Evolutionary conservation across 2,329 filamentous ascomycete genomes (phyloP).

Genomic region (Scortechinia acanthostroma): DNA sequence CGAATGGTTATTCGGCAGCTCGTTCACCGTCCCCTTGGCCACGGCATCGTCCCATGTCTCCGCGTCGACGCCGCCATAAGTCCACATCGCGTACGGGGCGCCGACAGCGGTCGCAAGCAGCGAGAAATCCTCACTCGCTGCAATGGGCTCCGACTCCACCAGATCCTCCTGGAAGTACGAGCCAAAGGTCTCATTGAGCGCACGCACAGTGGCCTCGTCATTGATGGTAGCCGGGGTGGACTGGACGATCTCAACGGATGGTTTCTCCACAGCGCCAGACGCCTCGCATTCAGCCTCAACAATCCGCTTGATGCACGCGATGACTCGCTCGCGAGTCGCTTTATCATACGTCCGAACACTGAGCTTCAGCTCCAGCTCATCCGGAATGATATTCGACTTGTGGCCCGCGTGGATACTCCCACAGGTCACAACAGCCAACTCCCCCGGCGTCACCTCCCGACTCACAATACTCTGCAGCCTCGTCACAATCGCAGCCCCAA

Average conservation of each 20-base stretch:
- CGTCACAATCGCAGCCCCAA: slow-evolving; percentile 1
- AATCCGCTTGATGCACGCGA: slow-evolving; percentile 3
- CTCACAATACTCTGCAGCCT: slow-evolving; percentile 4
- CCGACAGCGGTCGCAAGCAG: slow-evolving; percentile 9
- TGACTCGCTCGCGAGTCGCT: neutral
- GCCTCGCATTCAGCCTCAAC: slow-evolving; percentile 4
- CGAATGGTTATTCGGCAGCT: slow-evolving; percentile 13
- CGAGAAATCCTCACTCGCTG: slow-evolving; percentile 12
- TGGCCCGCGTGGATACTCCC: slow-evolving; percentile 3
- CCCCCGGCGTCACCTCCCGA: slow-evolving; percentile 2
- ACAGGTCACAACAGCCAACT: neutral
- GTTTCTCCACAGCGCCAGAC: neutral
- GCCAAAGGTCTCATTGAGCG: slow-evolving; percentile 1
- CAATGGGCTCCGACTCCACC: neutral
- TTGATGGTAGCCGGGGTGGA: slow-evolving; percentile 3
- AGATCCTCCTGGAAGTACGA: slow-evolving; percentile 2
- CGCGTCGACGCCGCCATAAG: slow-evolving; percentile 9
- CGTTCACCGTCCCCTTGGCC: slow-evolving; percentile 1
- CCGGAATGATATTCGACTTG: neutral
- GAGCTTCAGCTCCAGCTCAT: neutral
- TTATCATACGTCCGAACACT: neutral
- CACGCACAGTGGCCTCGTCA: slow-evolving; percentile 1
- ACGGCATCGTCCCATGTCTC: slow-evolving; percentile 6
- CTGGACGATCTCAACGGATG: neutral
- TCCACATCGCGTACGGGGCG: slow-evolving; percentile 9